Percentiles rank a stretch among this genome's conserved stretches.
These are phyloP conservation scores for Botrytis elliptica DNA, from an alignment of 2,329 filamentous ascomycete species.

Conservation along the genomic window DNA sequence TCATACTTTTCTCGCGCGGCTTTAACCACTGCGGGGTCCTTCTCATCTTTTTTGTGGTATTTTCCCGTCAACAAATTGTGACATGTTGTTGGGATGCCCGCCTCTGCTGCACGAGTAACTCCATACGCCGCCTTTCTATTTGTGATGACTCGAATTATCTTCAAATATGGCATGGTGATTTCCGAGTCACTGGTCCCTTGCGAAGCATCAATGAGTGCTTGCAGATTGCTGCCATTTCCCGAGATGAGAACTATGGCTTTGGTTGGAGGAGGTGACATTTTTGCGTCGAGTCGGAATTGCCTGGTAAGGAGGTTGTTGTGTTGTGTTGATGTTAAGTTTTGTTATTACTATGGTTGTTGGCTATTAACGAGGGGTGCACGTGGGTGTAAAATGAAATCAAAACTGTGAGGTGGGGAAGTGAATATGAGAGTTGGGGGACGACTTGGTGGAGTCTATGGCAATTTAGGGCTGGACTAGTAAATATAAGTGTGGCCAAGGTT, in stretches of 20 bases:
- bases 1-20: conserved; percentile 62
- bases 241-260: conserved; percentile 61
- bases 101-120: conserved; percentile 57
- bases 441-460: background rate
- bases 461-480: conserved; percentile 8
- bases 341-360: background rate
- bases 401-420: conserved; percentile 3
- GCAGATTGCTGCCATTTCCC: conserved; percentile 68
- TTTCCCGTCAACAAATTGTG: conserved; percentile 63
- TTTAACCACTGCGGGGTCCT: conserved; percentile 45
- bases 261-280: conserved; percentile 28
- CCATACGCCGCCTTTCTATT: conserved; percentile 65
- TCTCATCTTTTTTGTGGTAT: conserved; percentile 34
- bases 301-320: background rate
- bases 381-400: background rate
- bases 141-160: conserved; percentile 62
- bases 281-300: background rate
- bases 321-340: background rate
- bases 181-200: conserved; percentile 32
- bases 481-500: background rate
- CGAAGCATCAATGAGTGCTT: conserved; percentile 56
- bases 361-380: too few relatives aligned
- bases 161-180: conserved; percentile 47
- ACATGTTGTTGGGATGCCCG: conserved; percentile 61
- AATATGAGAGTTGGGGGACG: conserved; percentile 2